A percentile compares a stretch with the other conserved stretches of the same genome.
These are phyloP conservation scores for Chaetothyriales sp. DNA, from an alignment of 2,329 filamentous ascomycete genomes.

Conservation along the genomic window DNA sequence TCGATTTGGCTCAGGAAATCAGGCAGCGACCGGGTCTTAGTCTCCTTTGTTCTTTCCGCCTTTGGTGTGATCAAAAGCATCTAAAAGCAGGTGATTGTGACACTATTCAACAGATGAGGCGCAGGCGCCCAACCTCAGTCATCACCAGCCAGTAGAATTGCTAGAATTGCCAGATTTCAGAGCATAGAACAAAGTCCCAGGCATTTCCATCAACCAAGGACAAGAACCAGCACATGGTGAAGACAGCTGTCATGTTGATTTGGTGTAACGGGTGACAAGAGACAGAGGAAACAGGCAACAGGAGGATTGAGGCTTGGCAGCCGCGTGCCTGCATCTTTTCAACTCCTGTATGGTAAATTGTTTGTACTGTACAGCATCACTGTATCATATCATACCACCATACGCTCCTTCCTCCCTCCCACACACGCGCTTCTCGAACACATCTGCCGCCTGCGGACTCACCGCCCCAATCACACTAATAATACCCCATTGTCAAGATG, in stretches of 20 bases:
- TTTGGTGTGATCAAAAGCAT: constrained; percentile 1
- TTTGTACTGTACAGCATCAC: too few relatives aligned
- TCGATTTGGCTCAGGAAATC: constrained; percentile 50
- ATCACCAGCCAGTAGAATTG: not conserved
- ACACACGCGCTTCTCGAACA: not conserved
- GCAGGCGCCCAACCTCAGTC: not conserved
- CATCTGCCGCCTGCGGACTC: not conserved
- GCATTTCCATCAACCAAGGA: not conserved
- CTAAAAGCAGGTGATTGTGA: not conserved
- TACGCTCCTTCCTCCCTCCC: not conserved
- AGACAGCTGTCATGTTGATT: not conserved
- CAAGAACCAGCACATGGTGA: not conserved
- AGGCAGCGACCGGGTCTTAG: constrained; percentile 21
- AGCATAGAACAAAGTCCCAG: not conserved
- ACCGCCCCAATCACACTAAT: not conserved
- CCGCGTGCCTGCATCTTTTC: too few relatives aligned
- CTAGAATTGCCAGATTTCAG: too few relatives aligned
- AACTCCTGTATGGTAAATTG: too few relatives aligned
- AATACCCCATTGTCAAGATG: constrained; percentile 40
- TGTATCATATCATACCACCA: not conserved
- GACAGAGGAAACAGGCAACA: not conserved
- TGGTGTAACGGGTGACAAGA: not conserved
- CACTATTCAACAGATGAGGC: not conserved
- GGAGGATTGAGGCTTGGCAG: not conserved
- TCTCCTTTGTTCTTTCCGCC: constrained; percentile 7